Evolutionary conservation across 2,329 filamentous ascomycete genomes (phyloP).

Genomic region (Elsinoe fawcettii): DNA sequence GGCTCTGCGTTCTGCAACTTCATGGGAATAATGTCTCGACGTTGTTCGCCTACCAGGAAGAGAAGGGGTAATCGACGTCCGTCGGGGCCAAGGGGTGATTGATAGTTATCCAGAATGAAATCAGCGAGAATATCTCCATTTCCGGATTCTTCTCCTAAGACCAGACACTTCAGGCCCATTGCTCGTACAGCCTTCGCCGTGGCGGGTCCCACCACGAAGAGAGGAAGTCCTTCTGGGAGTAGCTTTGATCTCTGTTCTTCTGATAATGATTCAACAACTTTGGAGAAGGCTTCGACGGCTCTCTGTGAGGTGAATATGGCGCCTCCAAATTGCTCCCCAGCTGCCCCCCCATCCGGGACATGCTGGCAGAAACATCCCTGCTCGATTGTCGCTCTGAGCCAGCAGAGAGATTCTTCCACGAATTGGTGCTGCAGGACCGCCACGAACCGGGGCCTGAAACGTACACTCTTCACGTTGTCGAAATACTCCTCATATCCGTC

Average conservation of each 20-base stretch:
- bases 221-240: constrained; percentile 45
- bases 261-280: constrained; percentile 50
- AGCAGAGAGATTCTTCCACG: constrained; percentile 49
- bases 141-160: constrained; percentile 75
- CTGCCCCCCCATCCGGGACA: constrained; percentile 19
- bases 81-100: constrained; percentile 28
- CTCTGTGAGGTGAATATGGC: constrained; percentile 78
- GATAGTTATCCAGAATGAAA: constrained; percentile 75
- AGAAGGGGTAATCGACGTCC: constrained; percentile 55
- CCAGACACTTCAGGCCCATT: constrained; percentile 45
- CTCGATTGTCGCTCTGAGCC: constrained; percentile 46
- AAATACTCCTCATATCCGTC: constrained; percentile 69
- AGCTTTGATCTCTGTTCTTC: constrained; percentile 28
- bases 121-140: constrained; percentile 72
- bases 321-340: constrained; percentile 52
- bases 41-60: constrained; percentile 84
- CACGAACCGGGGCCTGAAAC: constrained; percentile 61
- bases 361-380: constrained; percentile 33
- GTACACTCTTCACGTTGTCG: constrained; percentile 35
- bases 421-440: constrained; percentile 69
- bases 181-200: constrained; percentile 64
- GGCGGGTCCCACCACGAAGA: constrained; percentile 76
- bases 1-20: constrained; percentile 55
- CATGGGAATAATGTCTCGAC: constrained; percentile 81
- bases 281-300: constrained; percentile 69